phyloP scores from a whole-genome alignment of 2,329 filamentous ascomycete genomes.

The Metarhizium anisopliae region DNA sequence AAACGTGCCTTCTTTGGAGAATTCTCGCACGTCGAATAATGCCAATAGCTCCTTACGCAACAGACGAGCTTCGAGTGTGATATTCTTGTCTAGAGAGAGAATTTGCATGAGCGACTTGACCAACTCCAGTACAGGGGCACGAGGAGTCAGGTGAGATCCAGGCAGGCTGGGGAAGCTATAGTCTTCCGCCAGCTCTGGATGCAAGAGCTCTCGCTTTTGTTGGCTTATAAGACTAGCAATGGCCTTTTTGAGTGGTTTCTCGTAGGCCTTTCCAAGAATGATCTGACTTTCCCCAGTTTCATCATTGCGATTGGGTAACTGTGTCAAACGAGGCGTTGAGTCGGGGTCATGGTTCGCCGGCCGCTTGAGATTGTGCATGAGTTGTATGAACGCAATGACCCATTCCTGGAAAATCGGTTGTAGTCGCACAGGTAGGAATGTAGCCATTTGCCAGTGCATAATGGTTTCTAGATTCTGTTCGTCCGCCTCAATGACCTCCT shows the following conservation, averaged over 20 bases:
- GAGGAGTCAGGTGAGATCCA: conserved; percentile 46
- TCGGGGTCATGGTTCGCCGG: conserved; percentile 43
- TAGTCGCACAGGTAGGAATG: conserved; percentile 72
- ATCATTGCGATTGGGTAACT: conserved; percentile 46
- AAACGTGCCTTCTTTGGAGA: conserved; percentile 80
- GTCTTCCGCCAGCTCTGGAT: conserved; percentile 78
- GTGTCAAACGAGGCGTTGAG: conserved; percentile 48
- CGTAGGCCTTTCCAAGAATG: conserved; percentile 73
- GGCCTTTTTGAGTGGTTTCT: conserved; percentile 83
- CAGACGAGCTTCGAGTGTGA: conserved; percentile 77
- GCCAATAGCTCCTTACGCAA: conserved; percentile 82
- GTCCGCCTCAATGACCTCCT: conserved; percentile 63
- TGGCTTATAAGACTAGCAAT: conserved; percentile 73
- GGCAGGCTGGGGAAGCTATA: conserved; percentile 79
- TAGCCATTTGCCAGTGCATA: conserved; percentile 97
- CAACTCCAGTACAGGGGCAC: conserved; percentile 76
- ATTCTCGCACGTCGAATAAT: conserved; percentile 91
- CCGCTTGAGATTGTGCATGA: conserved; percentile 84
- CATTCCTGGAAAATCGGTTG: conserved; percentile 84
- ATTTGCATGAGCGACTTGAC: conserved; percentile 93
- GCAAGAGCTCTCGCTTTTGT: conserved; percentile 80
- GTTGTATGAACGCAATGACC: conserved; percentile 87
- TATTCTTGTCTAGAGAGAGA: conserved; percentile 80
- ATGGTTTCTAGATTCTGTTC: conserved; percentile 79
- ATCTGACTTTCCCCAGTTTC: conserved; percentile 54